Evolutionary conservation across 2,329 filamentous ascomycete species (phyloP).

Genomic region (Claviceps sp.): DNA sequence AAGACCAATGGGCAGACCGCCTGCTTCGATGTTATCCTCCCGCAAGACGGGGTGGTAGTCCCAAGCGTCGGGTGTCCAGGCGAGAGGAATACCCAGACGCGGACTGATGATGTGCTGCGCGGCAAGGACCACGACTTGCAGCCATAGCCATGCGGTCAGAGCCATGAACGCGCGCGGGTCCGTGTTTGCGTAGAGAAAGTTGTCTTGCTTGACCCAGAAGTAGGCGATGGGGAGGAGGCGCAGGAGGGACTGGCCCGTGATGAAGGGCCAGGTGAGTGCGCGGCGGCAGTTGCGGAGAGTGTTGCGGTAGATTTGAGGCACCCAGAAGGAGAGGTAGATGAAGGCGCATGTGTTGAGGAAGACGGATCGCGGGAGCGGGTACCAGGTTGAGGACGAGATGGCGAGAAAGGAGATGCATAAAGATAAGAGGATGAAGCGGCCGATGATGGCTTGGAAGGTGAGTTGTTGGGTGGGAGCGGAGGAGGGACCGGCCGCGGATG

Average conservation of each 20-base stretch:
- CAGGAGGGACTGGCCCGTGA: constrained; percentile 67
- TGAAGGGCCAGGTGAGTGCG: constrained; percentile 83
- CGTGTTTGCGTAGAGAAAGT: constrained; percentile 64
- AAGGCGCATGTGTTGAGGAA: constrained; percentile 55
- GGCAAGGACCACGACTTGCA: constrained; percentile 66
- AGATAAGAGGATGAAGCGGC: constrained; percentile 42
- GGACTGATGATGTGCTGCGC: constrained; percentile 79
- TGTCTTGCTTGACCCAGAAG: constrained; percentile 66
- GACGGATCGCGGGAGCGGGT: constrained; percentile 35
- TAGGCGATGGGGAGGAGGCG: constrained; percentile 73
- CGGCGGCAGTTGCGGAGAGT: constrained; percentile 80
- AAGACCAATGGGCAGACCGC: constrained; percentile 67
- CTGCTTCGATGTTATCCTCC: constrained; percentile 69
- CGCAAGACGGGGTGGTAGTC: constrained; percentile 88
- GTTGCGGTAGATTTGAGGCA: constrained; percentile 86
- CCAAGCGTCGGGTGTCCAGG: constrained; percentile 63
- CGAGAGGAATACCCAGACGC: constrained; percentile 65
- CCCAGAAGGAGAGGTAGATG: constrained; percentile 78
- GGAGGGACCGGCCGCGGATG: constrained; percentile 6
- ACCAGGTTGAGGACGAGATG: constrained; percentile 48
- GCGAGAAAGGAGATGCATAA: constrained; percentile 43
- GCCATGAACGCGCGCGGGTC: constrained; percentile 52
- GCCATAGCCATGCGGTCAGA: constrained; percentile 64
- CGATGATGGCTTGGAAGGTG: constrained; percentile 42
- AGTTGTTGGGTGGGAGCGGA: constrained; percentile 9